Base-by-base conservation (phyloP, 2,329 filamentous ascomycete genomes). In the Neocucurbitaria cava region DNA sequence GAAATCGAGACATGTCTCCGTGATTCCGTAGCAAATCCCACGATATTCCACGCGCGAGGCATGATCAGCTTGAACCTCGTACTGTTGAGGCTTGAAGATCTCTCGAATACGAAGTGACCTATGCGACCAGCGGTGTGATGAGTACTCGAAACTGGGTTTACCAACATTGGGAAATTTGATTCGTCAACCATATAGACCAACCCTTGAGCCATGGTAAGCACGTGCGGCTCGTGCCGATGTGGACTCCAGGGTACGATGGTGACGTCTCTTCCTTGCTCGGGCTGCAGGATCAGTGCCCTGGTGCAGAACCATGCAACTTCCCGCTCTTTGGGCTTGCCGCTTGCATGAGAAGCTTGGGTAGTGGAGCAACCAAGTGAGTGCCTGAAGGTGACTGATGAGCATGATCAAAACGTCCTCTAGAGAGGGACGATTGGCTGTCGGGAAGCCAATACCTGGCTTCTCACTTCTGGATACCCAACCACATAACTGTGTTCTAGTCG, bases 231-330 rank as follows among this genome's bases (percentile, higher is more conserved):
- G 13, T 11, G 38, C 38, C 21, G 38, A 24, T 21, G 13, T 26
- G n/a, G n/a, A 26, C 15, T 5, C 15, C 15, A 42, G 40, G 4
- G 23, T 42, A 8, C 31, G 10, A 20, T 41, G 28, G 36, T 41
- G 46, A 39, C 24, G 24, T 40, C 33, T 20, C 44, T 36, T 28
- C 35, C 31, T 39, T 28, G 40, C 21, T 48, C 30, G 28, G 9
- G n/a, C 21, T 38, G 11, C 35, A 24, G 31, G 13, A 38, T 15
- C 17, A 28, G 13, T n/a, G 44, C 41, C 41, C 24, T 30, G n/a
- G 11, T 43, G 41, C 41, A 15, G 45, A 42, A 30, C 44, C 39
- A 53, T 44, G 50, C 50, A 48, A 13, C 45, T 11, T 53, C 38
- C 50, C 50, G 44, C 38, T 53, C 18, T 30, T 26, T 38, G 44